These are phyloP conservation scores for Fagopyrum homotropicum DNA, from an alignment of 148 eudicot species.

Conservation along the genomic window DNA sequence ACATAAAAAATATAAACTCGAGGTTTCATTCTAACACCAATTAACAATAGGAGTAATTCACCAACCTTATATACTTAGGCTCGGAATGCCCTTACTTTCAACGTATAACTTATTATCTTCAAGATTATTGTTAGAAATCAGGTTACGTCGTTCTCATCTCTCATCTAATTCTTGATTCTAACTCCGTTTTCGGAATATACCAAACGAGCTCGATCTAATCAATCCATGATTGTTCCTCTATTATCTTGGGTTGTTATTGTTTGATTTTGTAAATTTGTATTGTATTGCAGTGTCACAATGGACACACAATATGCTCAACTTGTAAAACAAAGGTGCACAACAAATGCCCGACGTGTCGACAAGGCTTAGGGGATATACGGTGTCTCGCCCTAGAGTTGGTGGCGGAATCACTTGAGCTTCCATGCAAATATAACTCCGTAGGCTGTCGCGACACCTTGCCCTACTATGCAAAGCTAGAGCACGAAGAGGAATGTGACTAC, in stretches of 20 bases:
- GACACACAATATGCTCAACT: constrained; percentile 51
- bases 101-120: no score
- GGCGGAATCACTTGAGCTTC: constrained; percentile 50
- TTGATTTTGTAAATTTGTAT: neutral
- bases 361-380: constrained; percentile 47
- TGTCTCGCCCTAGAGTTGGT: constrained; percentile 51
- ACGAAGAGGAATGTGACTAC: constrained; percentile 38
- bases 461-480: constrained; percentile 42
- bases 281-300: constrained; percentile 41
- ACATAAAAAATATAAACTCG: no score
- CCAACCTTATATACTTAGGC: no score
- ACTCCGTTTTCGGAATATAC: no score
- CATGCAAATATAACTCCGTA: constrained; percentile 37
- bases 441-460: constrained; percentile 46
- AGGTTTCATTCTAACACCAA: no score
- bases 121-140: no score
- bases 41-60: no score
- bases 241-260: neutral
- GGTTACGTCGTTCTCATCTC: no score
- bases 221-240: no score
- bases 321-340: constrained; percentile 39
- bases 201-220: no score
- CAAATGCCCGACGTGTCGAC: constrained; percentile 49
- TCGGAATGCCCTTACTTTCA: no score
- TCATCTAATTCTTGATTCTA: no score